Evolutionary conservation across 1,284 basidiomycete genomes (phyloP), one percentile per base, ranked within the genome.

Genomic region (Rhodotorula sp.): DNA sequence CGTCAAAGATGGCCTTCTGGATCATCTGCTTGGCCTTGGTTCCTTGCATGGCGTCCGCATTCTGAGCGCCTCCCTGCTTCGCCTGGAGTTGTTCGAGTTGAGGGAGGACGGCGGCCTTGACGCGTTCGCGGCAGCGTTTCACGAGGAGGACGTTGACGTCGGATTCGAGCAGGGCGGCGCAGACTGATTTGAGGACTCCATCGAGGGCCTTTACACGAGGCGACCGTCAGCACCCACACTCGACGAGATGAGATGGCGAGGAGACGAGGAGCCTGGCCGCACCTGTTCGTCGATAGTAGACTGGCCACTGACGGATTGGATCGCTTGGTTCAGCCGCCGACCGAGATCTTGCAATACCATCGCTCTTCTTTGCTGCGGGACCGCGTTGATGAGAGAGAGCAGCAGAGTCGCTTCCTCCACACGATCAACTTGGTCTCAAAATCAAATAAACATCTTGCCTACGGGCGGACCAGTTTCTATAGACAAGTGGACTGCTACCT

Each of bases 131-230:
- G 68, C 98, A 83, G 67, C 89, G 87, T 15, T 92, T 87, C 39
- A 98, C 97, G 31, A 99, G 88, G 81, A 95, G 96, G 79, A 99
- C 96, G 80, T 99, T 99, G 72, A 99, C 96, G 83, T 99, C 97
- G 43, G 94, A 91, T 83, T 97, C 94, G 65, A 99, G 87, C 61
- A 99, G 85, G 3, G 96, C 97, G 39, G 92, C 87, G 74, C 92
- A 94, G 75, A 99, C 92, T 82, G 96, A 92, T 83, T 98, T 99
- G 76, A 99, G 88, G 20, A 93, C 89, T 10, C 88, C 88, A 84
- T 98, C 96, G 79, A 99, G 89, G 61, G 94, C 92, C 93, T 91
- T 78, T 81, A 77, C 34, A 58, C 43, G 76, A 61, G 70, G 64
- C 10, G 15, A 6, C 21, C 75, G 51, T n/a, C 58, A 46, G 56